phyloP scores from a whole-genome alignment of 176 grass and related monocot species.

The Aegilops tauschii region DNA sequence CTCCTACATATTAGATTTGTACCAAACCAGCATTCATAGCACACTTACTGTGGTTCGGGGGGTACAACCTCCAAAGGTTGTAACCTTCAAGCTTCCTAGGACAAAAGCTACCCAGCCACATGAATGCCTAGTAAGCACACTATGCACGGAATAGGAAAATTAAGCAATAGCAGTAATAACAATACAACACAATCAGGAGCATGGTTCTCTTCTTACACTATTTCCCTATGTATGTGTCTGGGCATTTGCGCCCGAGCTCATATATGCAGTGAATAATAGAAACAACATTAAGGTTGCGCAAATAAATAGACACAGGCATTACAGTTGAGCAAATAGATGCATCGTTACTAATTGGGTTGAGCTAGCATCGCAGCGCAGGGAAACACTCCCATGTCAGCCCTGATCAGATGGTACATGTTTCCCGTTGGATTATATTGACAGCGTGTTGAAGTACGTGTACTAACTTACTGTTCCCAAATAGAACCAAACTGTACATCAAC shows the following conservation, averaged over 20 bases:
- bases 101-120: background rate
- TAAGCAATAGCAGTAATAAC: background rate
- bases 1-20: background rate
- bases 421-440: background rate
- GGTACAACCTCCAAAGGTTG: background rate
- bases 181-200: slow-evolving; percentile 8
- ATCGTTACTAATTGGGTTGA: background rate
- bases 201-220: background rate
- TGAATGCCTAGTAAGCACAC: background rate
- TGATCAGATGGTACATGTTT: no score
- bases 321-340: background rate
- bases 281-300: background rate
- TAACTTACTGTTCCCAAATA: background rate
- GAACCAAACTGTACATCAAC: background rate
- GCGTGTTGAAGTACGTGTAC: background rate
- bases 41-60: background rate
- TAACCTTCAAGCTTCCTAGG: background rate
- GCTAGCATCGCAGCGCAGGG: no score
- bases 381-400: no score
- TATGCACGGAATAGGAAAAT: background rate
- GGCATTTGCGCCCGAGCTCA: background rate
- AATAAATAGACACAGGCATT: background rate
- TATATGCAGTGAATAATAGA: background rate
- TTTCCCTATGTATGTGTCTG: background rate
- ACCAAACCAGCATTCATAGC: slow-evolving; percentile 11